Conservation (phyloP, 306 rosid genomes). For the Trifolium fragiferum region DNA sequence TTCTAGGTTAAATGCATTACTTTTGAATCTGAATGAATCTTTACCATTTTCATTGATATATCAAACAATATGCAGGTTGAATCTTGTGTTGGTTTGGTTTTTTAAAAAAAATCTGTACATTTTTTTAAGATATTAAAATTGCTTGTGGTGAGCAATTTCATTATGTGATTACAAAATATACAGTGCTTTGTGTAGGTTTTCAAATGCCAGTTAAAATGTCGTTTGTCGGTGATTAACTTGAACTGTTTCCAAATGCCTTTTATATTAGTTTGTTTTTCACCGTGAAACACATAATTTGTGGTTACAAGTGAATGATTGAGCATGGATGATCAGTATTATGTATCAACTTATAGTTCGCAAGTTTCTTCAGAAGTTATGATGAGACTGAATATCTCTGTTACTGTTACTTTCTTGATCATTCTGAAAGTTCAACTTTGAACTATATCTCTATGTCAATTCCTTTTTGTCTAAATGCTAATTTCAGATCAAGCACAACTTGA, state of each 20-base stretch:
- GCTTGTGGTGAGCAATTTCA: background rate
- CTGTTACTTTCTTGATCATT: slow-evolving; percentile 7
- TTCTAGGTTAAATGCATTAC: slow-evolving; percentile 21
- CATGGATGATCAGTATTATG: slow-evolving; percentile 24
- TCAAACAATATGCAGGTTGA: slow-evolving; percentile 22
- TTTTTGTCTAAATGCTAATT: slow-evolving; percentile 24
- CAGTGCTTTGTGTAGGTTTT: background rate
- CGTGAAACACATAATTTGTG: background rate
- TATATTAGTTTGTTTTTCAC: slow-evolving; percentile 43
- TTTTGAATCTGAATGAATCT: slow-evolving; percentile 25
- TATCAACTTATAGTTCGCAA: slow-evolving; percentile 18
- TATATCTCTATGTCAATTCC: background rate
- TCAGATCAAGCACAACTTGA: slow-evolving; percentile 78
- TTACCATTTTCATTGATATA: background rate
- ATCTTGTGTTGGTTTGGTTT: slow-evolving; percentile 14
- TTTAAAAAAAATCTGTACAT: background rate
- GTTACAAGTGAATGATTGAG: slow-evolving; percentile 2
- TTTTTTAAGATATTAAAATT: background rate
- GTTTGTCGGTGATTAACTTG: background rate
- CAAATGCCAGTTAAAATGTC: background rate
- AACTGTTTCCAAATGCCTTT: background rate
- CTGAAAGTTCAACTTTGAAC: slow-evolving; percentile 6
- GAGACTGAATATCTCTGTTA: slow-evolving; percentile 20
- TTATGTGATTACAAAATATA: background rate
- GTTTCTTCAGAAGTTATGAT: background rate